Evolutionary conservation across 2,329 filamentous ascomycete species (phyloP).

Genomic region (Xenoacremonium recifei): DNA sequence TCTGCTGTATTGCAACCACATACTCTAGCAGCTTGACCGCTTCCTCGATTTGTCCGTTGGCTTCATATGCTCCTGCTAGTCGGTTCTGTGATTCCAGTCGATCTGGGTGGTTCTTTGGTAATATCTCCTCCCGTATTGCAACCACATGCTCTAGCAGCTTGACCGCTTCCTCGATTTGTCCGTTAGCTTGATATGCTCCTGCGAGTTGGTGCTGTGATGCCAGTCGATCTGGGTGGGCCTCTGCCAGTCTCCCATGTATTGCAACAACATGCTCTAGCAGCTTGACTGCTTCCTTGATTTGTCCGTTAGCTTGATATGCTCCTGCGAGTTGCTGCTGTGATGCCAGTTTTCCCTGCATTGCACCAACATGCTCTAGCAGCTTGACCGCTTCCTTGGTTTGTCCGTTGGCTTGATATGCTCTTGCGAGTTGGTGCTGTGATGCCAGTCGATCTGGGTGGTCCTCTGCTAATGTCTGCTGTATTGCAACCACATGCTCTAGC

Average conservation of each 20-base stretch:
- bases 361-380: neutral
- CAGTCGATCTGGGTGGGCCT: no score
- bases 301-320: neutral
- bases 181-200: no score
- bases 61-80: constrained; percentile 5
- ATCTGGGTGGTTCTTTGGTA: no score
- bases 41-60: neutral
- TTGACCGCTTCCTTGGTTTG: accelerated
- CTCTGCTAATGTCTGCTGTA: no score
- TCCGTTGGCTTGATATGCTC: no score
- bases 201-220: no score
- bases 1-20: no score
- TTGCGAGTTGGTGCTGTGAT: no score
- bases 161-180: neutral
- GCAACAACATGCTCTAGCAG: constrained; percentile 2
- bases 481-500: no score
- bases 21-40: constrained; percentile 5
- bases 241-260: constrained; percentile 1
- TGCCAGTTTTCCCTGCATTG: neutral
- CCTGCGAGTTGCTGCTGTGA: neutral
- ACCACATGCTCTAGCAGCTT: no score
- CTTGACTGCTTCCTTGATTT: constrained; percentile 1
- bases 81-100: constrained; percentile 3
- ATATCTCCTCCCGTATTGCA: no score
- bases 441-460: no score